Base-by-base conservation (phyloP, 2,329 filamentous ascomycete species). In the Cordyceps pruinosa region DNA sequence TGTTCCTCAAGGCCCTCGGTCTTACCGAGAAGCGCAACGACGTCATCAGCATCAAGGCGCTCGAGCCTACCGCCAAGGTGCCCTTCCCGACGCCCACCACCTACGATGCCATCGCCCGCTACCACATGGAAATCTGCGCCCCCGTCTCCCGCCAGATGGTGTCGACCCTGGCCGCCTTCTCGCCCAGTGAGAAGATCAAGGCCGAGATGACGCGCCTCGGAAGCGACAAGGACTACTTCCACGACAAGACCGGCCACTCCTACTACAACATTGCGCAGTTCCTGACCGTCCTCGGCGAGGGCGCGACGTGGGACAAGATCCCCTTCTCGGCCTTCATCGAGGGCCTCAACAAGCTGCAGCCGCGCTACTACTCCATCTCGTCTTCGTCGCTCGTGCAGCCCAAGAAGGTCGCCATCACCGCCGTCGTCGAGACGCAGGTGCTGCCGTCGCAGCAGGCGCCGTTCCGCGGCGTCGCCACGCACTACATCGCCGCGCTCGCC, bases 331-430 rank as follows among this genome's bases (percentile, higher is more conserved):
- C 92, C 66, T 86, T 97, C 66, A 91, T 99, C 63, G 94, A 99
- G 78, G 89, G 90, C 63, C 74, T 99, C 60, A 89, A 86, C 74
- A 97, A 97, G 79, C 85, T 99, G 58, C 94, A 99, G 73, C 93
- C 94, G 39, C 90, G 94, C 50, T 99, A 97, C 80, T 99, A 99
- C 78, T 99, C 95, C 50, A 99, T 99, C 72, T 99, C 94, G 2
- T 99, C 95, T 1, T 97, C 94, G 1, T 97, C 94, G 7, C 73
- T 91, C 9, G 92, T 96, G 17, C 92, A 99, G 70, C 92, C 94
- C 70, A 87, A 96, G 74, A 93, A 91, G 77, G 91, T 99, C 63
- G 90, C 94, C 60, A 88, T 99, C 66, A 99, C 94, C 17, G 93
- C 93, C 58, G 88, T 97, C 41, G 93, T 99, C 59, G 94, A 97